A percentile compares a stretch with the other conserved stretches of the same genome.
Conservation (phyloP, 2,329 filamentous ascomycete genomes). For the Orbilia blumenaviensis region DNA sequence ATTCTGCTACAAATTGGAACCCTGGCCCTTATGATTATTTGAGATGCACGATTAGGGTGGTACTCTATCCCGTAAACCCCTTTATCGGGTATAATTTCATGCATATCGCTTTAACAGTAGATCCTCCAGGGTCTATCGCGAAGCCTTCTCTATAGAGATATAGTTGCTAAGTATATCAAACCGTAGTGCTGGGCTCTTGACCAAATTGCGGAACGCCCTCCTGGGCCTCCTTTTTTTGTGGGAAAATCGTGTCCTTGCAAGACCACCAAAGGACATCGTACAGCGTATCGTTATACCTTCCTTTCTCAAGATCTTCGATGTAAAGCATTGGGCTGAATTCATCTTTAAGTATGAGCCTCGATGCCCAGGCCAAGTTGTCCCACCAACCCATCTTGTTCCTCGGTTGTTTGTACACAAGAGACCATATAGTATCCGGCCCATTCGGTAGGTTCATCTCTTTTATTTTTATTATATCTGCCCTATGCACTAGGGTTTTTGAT, state of each 20-base stretch:
- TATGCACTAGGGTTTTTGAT: conserved; percentile 1
- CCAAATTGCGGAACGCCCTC: background rate
- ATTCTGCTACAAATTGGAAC: too few relatives aligned
- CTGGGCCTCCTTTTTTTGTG: background rate
- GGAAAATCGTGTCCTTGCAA: background rate
- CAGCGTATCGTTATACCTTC: conserved; percentile 18
- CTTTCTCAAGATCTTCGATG: conserved; percentile 23
- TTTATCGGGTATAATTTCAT: too few relatives aligned
- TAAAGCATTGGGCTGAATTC: conserved; percentile 14
- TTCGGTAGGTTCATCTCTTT: conserved; percentile 25
- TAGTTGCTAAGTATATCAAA: background rate
- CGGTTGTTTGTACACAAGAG: conserved; percentile 8
- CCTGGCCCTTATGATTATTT: too few relatives aligned
- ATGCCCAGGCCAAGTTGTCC: conserved; percentile 1
- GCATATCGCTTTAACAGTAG: too few relatives aligned
- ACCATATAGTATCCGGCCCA: conserved; percentile 23
- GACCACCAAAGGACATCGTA: conserved; percentile 11
- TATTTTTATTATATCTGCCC: conserved; percentile 9
- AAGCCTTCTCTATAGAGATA: too few relatives aligned
- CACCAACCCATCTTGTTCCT: background rate
- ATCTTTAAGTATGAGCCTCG: background rate
- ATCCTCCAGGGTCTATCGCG: too few relatives aligned
- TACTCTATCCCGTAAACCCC: too few relatives aligned
- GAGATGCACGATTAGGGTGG: too few relatives aligned
- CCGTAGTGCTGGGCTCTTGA: background rate